These are phyloP conservation scores for Thalassiosira sp. DNA, from an alignment of 352 stramenopile species.

Conservation along the genomic window DNA sequence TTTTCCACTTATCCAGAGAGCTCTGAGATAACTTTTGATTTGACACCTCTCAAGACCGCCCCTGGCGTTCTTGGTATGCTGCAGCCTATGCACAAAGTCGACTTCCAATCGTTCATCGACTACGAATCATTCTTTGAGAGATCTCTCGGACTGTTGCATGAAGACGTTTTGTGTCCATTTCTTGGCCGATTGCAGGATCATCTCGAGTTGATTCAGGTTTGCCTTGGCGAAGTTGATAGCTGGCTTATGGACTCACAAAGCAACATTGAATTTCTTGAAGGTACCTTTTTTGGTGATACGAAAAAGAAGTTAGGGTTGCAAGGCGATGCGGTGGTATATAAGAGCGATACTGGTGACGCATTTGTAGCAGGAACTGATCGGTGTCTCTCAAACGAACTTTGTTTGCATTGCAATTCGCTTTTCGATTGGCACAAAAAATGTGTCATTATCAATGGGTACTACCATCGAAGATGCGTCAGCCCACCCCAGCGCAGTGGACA, in stretches of 20 bases:
- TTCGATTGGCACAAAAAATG: conserved; percentile 1
- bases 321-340: too few relatives aligned
- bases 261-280: too few relatives aligned
- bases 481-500: background rate
- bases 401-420: background rate
- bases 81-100: background rate
- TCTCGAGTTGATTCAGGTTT: conserved; percentile 10
- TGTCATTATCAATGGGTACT: background rate
- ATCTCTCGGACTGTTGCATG: background rate
- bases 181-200: conserved; percentile 1
- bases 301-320: background rate
- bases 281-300: too few relatives aligned
- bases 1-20: conserved; percentile 12
- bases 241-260: too few relatives aligned
- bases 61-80: background rate
- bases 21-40: conserved; percentile 4
- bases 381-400: background rate
- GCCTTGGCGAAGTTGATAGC: background rate
- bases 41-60: background rate
- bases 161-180: background rate
- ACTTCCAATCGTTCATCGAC: conserved; percentile 3
- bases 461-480: background rate
- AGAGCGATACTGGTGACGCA: background rate
- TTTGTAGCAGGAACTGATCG: background rate
- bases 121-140: conserved; percentile 4